phyloP scores from a whole-genome alignment of 2,329 filamentous ascomycete species.

The Aspergillus pseudoviridinutans region DNA sequence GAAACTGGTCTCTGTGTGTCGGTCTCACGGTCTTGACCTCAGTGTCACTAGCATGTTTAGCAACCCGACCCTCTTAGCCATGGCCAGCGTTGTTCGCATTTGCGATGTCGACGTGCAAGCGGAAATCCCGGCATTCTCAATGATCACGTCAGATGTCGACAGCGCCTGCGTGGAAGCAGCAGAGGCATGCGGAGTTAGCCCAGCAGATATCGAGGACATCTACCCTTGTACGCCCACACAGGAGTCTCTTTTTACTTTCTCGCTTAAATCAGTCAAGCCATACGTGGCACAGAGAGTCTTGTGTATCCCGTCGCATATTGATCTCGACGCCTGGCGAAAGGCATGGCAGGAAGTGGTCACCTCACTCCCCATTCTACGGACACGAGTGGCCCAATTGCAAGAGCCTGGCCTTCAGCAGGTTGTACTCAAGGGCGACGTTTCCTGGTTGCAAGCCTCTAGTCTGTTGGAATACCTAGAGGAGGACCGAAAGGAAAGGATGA shows the following conservation, averaged over 20 bases:
- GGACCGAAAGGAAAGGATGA: slow-evolving; percentile 27
- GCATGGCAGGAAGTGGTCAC: slow-evolving; percentile 44
- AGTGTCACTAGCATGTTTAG: slow-evolving; percentile 35
- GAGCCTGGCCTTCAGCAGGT: slow-evolving; percentile 34
- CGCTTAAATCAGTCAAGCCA: slow-evolving; percentile 39
- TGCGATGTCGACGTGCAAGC: slow-evolving; percentile 22
- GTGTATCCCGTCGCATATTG: slow-evolving; percentile 32
- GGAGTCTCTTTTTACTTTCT: slow-evolving; percentile 45
- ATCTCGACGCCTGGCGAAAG: slow-evolving; percentile 36
- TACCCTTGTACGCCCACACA: slow-evolving; percentile 42
- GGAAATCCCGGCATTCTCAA: slow-evolving; percentile 25
- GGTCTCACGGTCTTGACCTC: slow-evolving; percentile 27
- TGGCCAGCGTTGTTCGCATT: slow-evolving; percentile 38
- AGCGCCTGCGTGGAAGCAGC: slow-evolving; percentile 37
- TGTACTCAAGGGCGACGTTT: slow-evolving; percentile 28
- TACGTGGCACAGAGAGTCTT: slow-evolving; percentile 45
- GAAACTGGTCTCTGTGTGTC: slow-evolving; percentile 31
- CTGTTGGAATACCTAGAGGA: slow-evolving; percentile 24
- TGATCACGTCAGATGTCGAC: slow-evolving; percentile 31
- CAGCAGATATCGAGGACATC: slow-evolving; percentile 34
- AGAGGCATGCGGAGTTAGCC: slow-evolving; percentile 27
- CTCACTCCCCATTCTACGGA: slow-evolving; percentile 44
- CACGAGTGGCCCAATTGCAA: slow-evolving; percentile 39
- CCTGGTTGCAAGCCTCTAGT: slow-evolving; percentile 27
- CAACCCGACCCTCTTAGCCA: slow-evolving; percentile 33